Evolutionary conservation across 2,329 filamentous ascomycete species (phyloP).

Genomic region (Sporothrix curviconia): DNA sequence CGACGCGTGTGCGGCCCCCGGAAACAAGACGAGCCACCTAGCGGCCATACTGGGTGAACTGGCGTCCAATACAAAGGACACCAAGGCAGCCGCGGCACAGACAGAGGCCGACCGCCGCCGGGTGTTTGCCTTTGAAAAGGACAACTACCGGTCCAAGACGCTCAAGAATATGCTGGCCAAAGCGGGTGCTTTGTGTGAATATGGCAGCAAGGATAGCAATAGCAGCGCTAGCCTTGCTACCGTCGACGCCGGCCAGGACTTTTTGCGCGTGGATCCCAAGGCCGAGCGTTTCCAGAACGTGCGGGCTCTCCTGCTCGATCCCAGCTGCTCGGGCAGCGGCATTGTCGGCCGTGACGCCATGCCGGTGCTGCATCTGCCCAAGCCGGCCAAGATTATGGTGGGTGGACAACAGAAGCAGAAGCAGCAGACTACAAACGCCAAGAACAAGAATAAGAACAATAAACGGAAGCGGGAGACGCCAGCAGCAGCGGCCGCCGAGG

Average conservation of each 20-base stretch:
- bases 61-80: too few relatives aligned
- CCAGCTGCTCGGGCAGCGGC: slow-evolving; percentile 91
- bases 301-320: slow-evolving; percentile 78
- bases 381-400: slow-evolving; percentile 21
- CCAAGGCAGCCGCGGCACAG: not conserved
- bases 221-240: slow-evolving; percentile 48
- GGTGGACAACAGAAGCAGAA: slow-evolving; percentile 3
- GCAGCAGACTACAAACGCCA: not conserved
- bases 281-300: slow-evolving; percentile 60
- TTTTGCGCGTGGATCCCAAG: slow-evolving; percentile 65
- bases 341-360: slow-evolving; percentile 84
- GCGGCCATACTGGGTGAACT: slow-evolving; percentile 66
- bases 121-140: slow-evolving; percentile 77
- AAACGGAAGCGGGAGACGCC: slow-evolving; percentile 33
- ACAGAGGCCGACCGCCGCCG: slow-evolving; percentile 13
- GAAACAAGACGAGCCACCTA: slow-evolving; percentile 94
- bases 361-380: slow-evolving; percentile 57
- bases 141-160: slow-evolving; percentile 62
- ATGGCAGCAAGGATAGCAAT: not conserved
- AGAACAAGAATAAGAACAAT: slow-evolving; percentile 23
- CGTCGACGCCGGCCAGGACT: slow-evolving; percentile 72
- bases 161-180: slow-evolving; percentile 77
- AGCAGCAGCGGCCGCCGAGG: not conserved
- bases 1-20: slow-evolving; percentile 91
- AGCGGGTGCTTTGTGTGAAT: slow-evolving; percentile 57